Percentiles rank a stretch among this genome's conserved stretches.
Conservation (phyloP, 2,329 filamentous ascomycete species). For the Colletotrichum tabaci region DNA sequence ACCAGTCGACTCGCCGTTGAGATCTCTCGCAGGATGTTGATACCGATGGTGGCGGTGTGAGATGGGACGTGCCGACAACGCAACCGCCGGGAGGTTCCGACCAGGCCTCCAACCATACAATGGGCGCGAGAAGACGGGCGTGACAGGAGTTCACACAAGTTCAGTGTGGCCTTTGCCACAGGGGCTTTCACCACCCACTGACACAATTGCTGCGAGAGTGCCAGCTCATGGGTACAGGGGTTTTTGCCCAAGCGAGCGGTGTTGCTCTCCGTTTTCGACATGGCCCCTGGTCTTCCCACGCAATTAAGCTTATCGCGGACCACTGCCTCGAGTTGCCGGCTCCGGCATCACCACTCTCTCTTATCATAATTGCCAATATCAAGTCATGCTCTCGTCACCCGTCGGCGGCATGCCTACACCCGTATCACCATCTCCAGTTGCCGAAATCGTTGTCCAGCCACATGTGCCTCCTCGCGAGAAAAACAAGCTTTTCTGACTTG, state of each 20-base stretch:
- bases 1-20: conserved; percentile 27
- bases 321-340: conserved; percentile 4
- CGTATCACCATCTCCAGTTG: conserved; percentile 7
- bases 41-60: conserved; percentile 1
- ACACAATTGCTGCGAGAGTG: background rate
- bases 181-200: background rate
- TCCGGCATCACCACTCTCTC: background rate
- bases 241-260: background rate
- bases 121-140: background rate
- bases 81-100: conserved; percentile 13
- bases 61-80: conserved; percentile 21
- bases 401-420: conserved; percentile 2
- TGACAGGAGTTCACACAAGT: background rate
- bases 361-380: background rate
- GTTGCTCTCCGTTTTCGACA: conserved; percentile 3
- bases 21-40: background rate
- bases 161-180: background rate
- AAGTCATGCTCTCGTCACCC: background rate
- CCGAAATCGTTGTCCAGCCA: background rate
- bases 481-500: conserved; percentile 36
- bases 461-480: background rate
- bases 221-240: background rate
- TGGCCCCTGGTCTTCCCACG: background rate
- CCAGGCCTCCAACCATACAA: background rate
- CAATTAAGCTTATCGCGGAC: conserved; percentile 34